A percentile compares a stretch with the other conserved stretches of the same genome.
phyloP scores from a whole-genome alignment of 331 rosid genomes.

The Quercus lobata region DNA sequence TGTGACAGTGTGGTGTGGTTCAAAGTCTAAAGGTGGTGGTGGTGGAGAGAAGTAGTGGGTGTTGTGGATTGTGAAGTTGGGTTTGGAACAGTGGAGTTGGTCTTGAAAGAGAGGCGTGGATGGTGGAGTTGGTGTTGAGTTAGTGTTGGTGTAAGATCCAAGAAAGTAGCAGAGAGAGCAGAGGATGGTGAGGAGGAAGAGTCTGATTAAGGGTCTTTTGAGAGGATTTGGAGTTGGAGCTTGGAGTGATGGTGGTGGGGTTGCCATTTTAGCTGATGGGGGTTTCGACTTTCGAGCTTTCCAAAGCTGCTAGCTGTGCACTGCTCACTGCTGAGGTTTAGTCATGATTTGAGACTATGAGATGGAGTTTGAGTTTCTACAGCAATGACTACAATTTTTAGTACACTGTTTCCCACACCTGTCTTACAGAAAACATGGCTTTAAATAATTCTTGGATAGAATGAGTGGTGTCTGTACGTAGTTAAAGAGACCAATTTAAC shows the following conservation, averaged over 20 bases:
- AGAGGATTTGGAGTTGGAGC: not conserved
- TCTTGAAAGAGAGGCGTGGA: not conserved
- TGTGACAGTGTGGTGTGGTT: conserved; percentile 9
- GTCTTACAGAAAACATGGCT: too few species aligned
- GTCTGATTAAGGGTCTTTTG: not conserved
- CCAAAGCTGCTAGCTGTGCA: not conserved
- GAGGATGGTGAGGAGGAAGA: conserved; percentile 9
- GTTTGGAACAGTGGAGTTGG: not conserved
- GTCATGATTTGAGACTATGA: too few species aligned
- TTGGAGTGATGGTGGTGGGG: not conserved
- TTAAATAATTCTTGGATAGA: too few species aligned
- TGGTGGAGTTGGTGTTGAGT: not conserved
- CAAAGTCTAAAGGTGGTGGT: not conserved
- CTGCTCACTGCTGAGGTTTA: not conserved
- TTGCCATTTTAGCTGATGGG: conserved; percentile 1
- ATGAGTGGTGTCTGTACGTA: too few species aligned
- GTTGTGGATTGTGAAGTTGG: not conserved
- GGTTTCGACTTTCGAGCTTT: not conserved
- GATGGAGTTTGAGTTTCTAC: too few species aligned
- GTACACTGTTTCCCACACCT: too few species aligned
- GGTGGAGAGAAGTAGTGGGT: not conserved
- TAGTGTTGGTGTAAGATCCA: not conserved
- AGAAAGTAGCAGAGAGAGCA: conserved; percentile 15
- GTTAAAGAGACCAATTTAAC: too few species aligned
- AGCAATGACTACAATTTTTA: too few species aligned